phyloP scores from a whole-genome alignment of 345 rosid species.

The Eucalyptus viminalis region DNA sequence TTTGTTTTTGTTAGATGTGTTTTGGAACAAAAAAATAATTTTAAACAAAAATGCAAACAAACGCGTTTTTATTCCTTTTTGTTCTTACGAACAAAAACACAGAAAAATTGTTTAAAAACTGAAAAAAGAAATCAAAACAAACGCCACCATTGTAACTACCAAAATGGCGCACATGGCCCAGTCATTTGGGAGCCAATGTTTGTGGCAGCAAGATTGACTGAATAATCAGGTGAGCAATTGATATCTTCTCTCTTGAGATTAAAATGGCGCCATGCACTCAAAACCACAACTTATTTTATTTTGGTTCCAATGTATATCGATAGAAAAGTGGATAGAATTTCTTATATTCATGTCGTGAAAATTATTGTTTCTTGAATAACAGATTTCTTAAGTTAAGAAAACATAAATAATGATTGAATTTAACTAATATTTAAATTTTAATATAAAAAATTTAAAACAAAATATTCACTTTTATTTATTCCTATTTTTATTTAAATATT shows the following conservation, averaged over 20 bases:
- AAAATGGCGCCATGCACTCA: accelerated
- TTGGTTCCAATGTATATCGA: neutral
- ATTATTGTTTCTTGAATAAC: neutral
- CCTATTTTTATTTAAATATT: neutral
- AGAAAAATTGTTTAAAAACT: too few relatives aligned
- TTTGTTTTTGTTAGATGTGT: too few relatives aligned
- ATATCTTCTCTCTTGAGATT: neutral
- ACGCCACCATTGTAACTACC: neutral
- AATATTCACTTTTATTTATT: neutral
- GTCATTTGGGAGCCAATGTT: neutral
- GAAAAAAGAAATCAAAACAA: too few relatives aligned
- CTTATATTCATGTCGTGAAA: neutral
- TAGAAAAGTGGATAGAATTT: neutral
- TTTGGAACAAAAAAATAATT: too few relatives aligned
- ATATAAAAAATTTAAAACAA: neutral
- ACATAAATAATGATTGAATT: neutral
- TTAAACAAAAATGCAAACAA: too few relatives aligned
- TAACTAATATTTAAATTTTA: neutral
- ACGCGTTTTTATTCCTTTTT: too few relatives aligned
- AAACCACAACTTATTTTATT: neutral
- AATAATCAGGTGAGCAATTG: neutral
- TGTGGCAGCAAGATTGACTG: neutral
- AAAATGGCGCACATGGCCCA: neutral
- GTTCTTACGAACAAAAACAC: too few relatives aligned
- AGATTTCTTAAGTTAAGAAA: neutral